Conservation (phyloP, 2,329 filamentous ascomycete species). For the Bertia moriformis region DNA sequence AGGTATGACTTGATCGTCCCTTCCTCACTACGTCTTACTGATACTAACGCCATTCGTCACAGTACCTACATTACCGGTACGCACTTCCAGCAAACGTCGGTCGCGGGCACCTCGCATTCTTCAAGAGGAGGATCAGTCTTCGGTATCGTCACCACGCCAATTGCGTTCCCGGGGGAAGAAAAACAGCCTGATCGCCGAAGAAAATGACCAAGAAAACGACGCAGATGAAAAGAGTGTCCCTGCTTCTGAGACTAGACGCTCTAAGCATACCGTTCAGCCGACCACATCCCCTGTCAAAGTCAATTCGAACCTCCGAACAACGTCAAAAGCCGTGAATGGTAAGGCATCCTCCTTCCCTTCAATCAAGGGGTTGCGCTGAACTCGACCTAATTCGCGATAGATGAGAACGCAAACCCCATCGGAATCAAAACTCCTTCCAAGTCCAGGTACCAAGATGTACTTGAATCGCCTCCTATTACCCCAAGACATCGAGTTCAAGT, state of each 20-base stretch:
- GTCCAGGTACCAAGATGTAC: constrained; percentile 5
- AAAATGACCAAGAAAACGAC: constrained; percentile 1
- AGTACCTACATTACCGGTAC: neutral
- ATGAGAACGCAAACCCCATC: constrained; percentile 1
- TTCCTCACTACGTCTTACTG: neutral
- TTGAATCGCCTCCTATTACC: constrained; percentile 6
- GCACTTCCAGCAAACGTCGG: neutral
- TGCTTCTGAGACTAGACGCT: no score
- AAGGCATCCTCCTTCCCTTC: no score
- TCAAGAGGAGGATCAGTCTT: neutral
- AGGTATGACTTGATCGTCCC: neutral
- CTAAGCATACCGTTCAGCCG: no score
- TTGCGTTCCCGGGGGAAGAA: neutral
- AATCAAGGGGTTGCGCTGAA: neutral
- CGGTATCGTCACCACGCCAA: neutral
- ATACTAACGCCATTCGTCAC: neutral
- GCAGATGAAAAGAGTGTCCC: neutral
- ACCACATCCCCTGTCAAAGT: neutral
- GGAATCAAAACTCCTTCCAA: constrained; percentile 4
- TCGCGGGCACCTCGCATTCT: neutral
- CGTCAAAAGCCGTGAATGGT: neutral
- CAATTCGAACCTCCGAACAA: neutral
- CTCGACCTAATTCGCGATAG: neutral
- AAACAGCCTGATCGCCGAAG: neutral
- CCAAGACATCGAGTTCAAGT: constrained; percentile 7